A percentile compares a stretch with the other conserved stretches of the same genome.
Evolutionary conservation across 768 basidiomycete species (phyloP).

Genomic region (Dentipellis fragilis): DNA sequence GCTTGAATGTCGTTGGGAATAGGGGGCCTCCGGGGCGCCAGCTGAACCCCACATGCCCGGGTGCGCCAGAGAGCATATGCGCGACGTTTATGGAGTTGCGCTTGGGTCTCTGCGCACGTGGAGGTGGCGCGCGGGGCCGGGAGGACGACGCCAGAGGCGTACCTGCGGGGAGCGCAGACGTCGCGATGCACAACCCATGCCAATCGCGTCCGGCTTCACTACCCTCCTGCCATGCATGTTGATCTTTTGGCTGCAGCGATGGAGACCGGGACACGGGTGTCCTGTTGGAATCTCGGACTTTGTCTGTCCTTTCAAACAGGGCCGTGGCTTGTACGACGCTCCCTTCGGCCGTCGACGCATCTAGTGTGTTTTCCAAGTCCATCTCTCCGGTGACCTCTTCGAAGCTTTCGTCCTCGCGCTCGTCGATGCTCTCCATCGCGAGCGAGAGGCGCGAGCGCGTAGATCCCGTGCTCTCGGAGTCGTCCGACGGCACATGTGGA

Average conservation of each 20-base stretch:
- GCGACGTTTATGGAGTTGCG: conserved; percentile 12
- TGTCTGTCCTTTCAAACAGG: no score
- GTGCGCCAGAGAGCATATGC: conserved; percentile 14
- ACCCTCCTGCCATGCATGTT: not conserved
- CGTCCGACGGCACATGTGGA: not conserved
- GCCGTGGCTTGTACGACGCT: not conserved
- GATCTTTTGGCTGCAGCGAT: not conserved
- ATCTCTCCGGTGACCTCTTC: not conserved
- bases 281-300: not conserved
- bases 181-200: conserved; percentile 13
- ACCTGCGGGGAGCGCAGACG: conserved; percentile 9
- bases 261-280: not conserved
- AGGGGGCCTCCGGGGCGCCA: conserved; percentile 15
- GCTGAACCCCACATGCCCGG: conserved; percentile 13
- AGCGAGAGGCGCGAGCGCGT: conserved; percentile 1
- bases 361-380: not conserved
- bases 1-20: conserved; percentile 12
- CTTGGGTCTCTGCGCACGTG: conserved; percentile 6
- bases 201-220: conserved; percentile 3
- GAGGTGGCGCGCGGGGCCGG: conserved; percentile 6
- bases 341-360: conserved; percentile 1
- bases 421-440: conserved; percentile 14
- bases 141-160: conserved; percentile 8
- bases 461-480: not conserved
- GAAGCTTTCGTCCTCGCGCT: conserved; percentile 8